Evolutionary conservation across 2,329 filamentous ascomycete species (phyloP), one percentile per base, ranked within the genome.

Genomic region (Talaromyces marneffei): DNA sequence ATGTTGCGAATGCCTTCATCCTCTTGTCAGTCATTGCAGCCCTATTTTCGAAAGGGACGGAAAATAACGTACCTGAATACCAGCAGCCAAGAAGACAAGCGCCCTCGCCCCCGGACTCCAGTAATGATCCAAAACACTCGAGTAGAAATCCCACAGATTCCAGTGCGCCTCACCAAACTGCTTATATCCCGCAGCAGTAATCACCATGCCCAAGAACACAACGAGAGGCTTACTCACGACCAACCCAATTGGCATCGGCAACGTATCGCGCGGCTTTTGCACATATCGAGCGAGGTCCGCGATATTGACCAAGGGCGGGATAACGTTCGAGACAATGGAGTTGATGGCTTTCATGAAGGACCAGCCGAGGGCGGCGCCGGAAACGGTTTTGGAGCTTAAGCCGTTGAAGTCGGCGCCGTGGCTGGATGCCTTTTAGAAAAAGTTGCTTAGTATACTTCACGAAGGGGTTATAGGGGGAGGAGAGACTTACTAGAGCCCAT

Each of bases 61-160:
- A 3, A 1, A 9, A 18, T 18, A 7, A 23, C 27, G 4, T 48
- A 60, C 59, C 52, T 60, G 59, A 48, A 60, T 60, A 4, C 52
- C 59, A 20, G 59, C 59, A 25, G 44, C 54, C 4, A 61, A 37
- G 29, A 61, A 61, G 1, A 61, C 54, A 3, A 57, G 53, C 10
- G 60, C 58, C 20, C 60, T 27, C 1, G 60, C 54, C 1, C 60
- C 54, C 1, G 60, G 44, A 25, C 35, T 61, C 60, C 60, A 61
- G 20, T 61, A 54, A 18, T 61, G 27, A 39, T 61, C 54, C 20
- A 61, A 35, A 27, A 61, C 46, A 16, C 46, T 52, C 2, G 42
- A 52, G 16, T 53, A 61, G 31, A 61, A 58, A 25, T 61, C 60
- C 60, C 60, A 61, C 4, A 61, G 9, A 35, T 61, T 61, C 60